Percentiles rank a stretch among this genome's conserved stretches.
phyloP scores from a whole-genome alignment of 1,284 basidiomycete genomes.

The Somion occarium region DNA sequence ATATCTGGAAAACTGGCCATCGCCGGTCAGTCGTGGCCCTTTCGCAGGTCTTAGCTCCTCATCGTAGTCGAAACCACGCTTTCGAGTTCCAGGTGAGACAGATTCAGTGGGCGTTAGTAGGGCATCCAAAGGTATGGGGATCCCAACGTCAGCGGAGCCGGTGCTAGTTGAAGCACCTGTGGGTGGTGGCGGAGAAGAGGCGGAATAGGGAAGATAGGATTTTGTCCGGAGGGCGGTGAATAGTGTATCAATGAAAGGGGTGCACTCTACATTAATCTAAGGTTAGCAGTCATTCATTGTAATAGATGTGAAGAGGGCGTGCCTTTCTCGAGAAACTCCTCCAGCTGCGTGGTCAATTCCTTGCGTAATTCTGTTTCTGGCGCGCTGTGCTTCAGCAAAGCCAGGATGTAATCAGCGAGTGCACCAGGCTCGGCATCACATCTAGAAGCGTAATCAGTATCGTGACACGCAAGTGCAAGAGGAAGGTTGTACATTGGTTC shows the following conservation, averaged over 20 bases:
- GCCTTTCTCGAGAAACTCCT: slow-evolving; percentile 93
- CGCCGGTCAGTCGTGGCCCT: slow-evolving; percentile 59
- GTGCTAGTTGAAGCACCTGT: slow-evolving; percentile 27
- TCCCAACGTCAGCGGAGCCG: slow-evolving; percentile 51
- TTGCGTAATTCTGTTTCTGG: slow-evolving; percentile 79
- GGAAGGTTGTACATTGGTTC: slow-evolving; percentile 69
- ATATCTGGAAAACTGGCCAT: slow-evolving; percentile 61
- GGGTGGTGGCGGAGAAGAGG: slow-evolving; percentile 23
- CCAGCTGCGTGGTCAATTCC: slow-evolving; percentile 74
- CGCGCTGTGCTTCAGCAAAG: slow-evolving; percentile 88
- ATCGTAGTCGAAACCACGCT: slow-evolving; percentile 59
- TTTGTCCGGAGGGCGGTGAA: slow-evolving; percentile 79
- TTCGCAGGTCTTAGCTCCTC: slow-evolving; percentile 63
- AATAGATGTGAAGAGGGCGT: slow-evolving; percentile 18
- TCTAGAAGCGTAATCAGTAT: slow-evolving; percentile 38
- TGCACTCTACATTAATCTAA: slow-evolving; percentile 60
- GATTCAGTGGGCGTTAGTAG: slow-evolving; percentile 43
- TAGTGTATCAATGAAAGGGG: slow-evolving; percentile 77
- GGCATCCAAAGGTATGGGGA: slow-evolving; percentile 73
- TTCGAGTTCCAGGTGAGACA: slow-evolving; percentile 47
- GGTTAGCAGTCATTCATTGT: slow-evolving; percentile 2
- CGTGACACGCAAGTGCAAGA: slow-evolving; percentile 10
- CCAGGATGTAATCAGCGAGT: slow-evolving; percentile 91
- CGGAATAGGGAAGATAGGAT: slow-evolving; percentile 73
- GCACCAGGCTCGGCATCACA: slow-evolving; percentile 96